These are phyloP conservation scores for Aspergillus niger DNA, from an alignment of 2,329 filamentous ascomycete genomes.

Conservation along the genomic window DNA sequence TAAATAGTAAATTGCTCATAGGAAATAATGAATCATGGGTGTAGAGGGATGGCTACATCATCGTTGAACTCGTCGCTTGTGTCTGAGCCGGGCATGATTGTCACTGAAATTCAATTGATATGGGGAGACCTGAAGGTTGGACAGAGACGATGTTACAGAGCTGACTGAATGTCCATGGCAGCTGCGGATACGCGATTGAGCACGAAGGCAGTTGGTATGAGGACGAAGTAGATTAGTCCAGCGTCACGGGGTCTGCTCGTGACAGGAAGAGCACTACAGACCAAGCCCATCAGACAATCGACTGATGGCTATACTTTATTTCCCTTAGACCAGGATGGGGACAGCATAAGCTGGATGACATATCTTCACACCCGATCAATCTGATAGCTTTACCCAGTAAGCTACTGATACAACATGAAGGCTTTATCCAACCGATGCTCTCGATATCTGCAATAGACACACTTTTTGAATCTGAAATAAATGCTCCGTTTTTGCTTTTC, in stretches of 20 bases:
- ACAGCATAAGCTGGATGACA: neutral
- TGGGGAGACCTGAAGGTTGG: neutral
- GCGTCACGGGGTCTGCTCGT: constrained; percentile 12
- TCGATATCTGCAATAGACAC: neutral
- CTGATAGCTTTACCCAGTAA: neutral
- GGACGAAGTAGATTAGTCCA: neutral
- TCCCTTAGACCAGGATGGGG: neutral
- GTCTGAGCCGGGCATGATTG: constrained; percentile 55
- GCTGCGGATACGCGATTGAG: neutral
- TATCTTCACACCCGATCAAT: neutral
- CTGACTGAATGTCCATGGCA: neutral
- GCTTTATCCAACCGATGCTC: neutral
- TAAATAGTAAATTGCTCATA: neutral
- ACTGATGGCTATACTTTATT: neutral
- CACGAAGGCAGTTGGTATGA: neutral
- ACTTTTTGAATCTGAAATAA: neutral
- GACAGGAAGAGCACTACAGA: neutral
- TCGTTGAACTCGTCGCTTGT: constrained; percentile 55
- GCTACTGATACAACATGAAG: neutral
- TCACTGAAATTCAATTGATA: neutral
- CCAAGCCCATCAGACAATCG: neutral
- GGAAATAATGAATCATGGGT: neutral
- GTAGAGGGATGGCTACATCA: constrained; percentile 42
- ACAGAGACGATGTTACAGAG: neutral
- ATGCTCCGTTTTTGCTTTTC: constrained; percentile 15